phyloP scores from a whole-genome alignment of 2,329 filamentous ascomycete genomes.

The Beauveria australis region DNA sequence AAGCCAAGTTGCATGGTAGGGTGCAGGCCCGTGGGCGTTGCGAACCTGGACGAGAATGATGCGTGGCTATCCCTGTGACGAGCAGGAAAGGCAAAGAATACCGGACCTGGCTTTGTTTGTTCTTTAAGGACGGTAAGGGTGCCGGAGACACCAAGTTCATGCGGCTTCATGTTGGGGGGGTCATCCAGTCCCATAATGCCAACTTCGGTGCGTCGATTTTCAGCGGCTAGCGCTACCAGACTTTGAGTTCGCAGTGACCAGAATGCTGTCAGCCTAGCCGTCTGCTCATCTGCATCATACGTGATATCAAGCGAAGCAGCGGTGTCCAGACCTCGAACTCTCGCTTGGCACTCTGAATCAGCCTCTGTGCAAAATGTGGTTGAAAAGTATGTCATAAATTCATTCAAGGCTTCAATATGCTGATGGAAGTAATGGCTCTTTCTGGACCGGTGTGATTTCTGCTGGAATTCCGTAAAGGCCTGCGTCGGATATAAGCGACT shows the following conservation, averaged over 20 bases:
- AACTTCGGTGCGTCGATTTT: slow-evolving; percentile 61
- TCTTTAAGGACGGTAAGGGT: slow-evolving; percentile 72
- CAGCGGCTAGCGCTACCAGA: slow-evolving; percentile 32
- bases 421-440: slow-evolving; percentile 65
- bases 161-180: slow-evolving; percentile 49
- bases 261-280: slow-evolving; percentile 55
- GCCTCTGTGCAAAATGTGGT: slow-evolving; percentile 40
- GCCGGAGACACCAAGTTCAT: slow-evolving; percentile 73
- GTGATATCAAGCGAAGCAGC: slow-evolving; percentile 69
- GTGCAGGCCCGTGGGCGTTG: slow-evolving; percentile 71
- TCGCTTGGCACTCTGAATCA: slow-evolving; percentile 41
- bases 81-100: slow-evolving; percentile 76
- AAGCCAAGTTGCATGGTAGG: slow-evolving; percentile 67
- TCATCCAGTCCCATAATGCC: slow-evolving; percentile 65
- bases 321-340: slow-evolving; percentile 33
- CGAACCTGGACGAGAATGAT: slow-evolving; percentile 56
- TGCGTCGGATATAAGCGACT: slow-evolving; percentile 26
- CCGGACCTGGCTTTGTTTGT: slow-evolving; percentile 61
- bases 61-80: slow-evolving; percentile 57
- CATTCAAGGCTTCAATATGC: slow-evolving; percentile 46
- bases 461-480: slow-evolving; percentile 54
- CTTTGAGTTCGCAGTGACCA: slow-evolving; percentile 45
- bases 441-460: slow-evolving; percentile 16
- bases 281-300: slow-evolving; percentile 59
- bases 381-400: slow-evolving; percentile 46